Evolutionary conservation across 768 basidiomycete genomes (phyloP).

Genomic region (Dacryopinax spathularia): DNA sequence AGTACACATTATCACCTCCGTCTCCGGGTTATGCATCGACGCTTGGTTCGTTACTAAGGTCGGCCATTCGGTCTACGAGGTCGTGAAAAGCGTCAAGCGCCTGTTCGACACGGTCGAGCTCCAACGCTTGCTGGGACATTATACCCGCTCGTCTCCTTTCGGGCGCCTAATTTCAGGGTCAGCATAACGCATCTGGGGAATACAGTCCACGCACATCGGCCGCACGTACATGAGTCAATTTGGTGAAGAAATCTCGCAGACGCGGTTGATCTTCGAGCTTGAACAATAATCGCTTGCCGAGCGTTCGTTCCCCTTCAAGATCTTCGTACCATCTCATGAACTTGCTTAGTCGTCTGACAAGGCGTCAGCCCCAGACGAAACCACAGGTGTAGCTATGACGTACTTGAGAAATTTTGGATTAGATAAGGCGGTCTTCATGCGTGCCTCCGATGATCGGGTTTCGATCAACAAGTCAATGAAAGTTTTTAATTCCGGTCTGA

Average conservation of each 20-base stretch:
- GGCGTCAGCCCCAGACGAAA: background rate
- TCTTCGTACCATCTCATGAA: constrained; percentile 2
- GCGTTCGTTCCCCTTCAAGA: background rate
- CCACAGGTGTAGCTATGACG: background rate
- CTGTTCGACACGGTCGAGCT: too few species aligned
- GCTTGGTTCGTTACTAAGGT: too few species aligned
- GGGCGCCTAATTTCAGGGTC: background rate
- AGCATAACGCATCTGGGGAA: background rate
- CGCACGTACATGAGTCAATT: background rate
- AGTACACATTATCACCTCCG: too few species aligned
- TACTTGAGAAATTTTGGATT: constrained; percentile 2
- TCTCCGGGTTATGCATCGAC: too few species aligned
- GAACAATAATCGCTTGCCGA: background rate
- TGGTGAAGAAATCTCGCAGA: background rate
- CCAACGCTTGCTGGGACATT: too few species aligned
- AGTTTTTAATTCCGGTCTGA: background rate
- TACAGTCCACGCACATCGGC: background rate
- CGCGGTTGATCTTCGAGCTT: background rate
- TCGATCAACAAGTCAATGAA: background rate
- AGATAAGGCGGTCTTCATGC: background rate
- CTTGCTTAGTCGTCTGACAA: background rate
- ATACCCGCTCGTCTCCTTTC: background rate
- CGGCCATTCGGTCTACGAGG: too few species aligned
- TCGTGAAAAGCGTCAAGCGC: too few species aligned
- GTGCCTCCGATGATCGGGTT: background rate